Percentiles rank a stretch among this genome's conserved stretches.
These are phyloP conservation scores for Verticillium albo-atrum DNA, from an alignment of 2,329 filamentous ascomycete genomes.

Conservation along the genomic window DNA sequence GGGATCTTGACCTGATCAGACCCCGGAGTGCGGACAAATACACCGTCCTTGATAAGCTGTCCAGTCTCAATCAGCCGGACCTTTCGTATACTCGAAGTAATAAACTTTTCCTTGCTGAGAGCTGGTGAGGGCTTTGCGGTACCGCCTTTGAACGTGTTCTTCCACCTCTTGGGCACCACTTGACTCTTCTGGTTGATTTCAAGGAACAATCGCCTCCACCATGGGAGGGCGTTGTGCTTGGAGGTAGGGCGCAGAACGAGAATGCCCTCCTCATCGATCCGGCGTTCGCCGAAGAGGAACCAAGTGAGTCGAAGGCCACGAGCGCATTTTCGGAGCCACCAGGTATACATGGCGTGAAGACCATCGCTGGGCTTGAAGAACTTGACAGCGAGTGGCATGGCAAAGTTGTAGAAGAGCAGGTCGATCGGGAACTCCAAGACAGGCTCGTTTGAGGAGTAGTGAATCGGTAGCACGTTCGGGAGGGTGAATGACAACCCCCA, in stretches of 20 bases:
- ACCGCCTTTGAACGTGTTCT: conserved; percentile 45
- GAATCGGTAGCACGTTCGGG: conserved; percentile 75
- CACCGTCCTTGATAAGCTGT: conserved; percentile 65
- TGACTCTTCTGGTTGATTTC: conserved; percentile 34
- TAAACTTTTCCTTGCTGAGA: conserved; percentile 31
- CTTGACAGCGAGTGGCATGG: conserved; percentile 82
- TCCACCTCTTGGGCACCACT: conserved; percentile 55
- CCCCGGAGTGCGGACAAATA: conserved; percentile 86
- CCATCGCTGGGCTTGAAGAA: conserved; percentile 82
- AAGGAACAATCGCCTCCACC: conserved; percentile 41
- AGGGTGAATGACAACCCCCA: conserved; percentile 76
- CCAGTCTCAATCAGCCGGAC: conserved; percentile 38
- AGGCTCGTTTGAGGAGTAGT: conserved; percentile 89
- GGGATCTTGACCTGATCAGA: conserved; percentile 94
- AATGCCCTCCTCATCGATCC: conserved; percentile 74
- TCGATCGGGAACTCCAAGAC: conserved; percentile 93
- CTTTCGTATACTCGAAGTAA: conserved; percentile 33
- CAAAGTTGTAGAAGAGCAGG: conserved; percentile 91
- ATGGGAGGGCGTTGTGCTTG: conserved; percentile 23
- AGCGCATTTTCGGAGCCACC: conserved; percentile 93
- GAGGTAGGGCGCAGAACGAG: conserved; percentile 41
- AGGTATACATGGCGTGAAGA: conserved; percentile 80
- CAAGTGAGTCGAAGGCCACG: conserved; percentile 75
- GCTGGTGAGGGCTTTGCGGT: conserved; percentile 35
- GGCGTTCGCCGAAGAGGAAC: conserved; percentile 86